A percentile compares a stretch with the other conserved stretches of the same genome.
phyloP scores from a whole-genome alignment of 257 asterid genomes.

The Penstemon barbatus region DNA sequence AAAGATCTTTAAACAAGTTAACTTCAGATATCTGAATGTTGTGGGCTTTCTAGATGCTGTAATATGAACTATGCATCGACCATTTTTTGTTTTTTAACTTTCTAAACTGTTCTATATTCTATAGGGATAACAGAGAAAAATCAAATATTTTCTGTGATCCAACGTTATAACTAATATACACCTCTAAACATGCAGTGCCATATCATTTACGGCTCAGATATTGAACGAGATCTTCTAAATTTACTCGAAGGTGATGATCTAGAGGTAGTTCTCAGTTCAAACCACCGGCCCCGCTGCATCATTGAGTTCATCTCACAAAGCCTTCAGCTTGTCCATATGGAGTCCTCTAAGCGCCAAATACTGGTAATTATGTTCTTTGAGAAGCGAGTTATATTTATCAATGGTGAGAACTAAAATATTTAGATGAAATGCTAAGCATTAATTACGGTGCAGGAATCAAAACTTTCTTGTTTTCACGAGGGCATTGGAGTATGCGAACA shows the following conservation, averaged over 20 bases:
- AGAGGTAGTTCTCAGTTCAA: conserved; percentile 65
- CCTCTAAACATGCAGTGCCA: conserved; percentile 73
- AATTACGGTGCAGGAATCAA: conserved; percentile 66
- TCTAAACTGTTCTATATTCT: not conserved
- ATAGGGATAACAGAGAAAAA: not conserved
- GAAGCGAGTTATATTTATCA: not conserved
- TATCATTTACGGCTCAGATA: conserved; percentile 63
- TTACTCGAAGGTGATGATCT: conserved; percentile 79
- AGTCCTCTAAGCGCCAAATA: conserved; percentile 55
- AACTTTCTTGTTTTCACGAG: conserved; percentile 79
- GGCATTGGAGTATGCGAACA: conserved; percentile 85
- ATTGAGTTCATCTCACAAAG: conserved; percentile 90
- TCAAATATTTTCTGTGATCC: not conserved
- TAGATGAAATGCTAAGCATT: not conserved
- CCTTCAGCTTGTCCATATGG: conserved; percentile 67
- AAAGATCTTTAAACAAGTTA: not conserved
- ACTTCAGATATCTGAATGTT: not conserved
- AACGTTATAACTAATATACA: conserved; percentile 14
- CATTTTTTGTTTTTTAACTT: not conserved
- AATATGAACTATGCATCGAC: not conserved
- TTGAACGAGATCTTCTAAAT: conserved; percentile 58
- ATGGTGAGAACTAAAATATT: not conserved
- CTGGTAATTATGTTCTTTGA: conserved; percentile 49
- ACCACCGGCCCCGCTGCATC: conserved; percentile 85
- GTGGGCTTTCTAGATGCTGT: not conserved